phyloP scores from a whole-genome alignment of 345 rosid genomes.

The Gynandropsis gynandra region DNA sequence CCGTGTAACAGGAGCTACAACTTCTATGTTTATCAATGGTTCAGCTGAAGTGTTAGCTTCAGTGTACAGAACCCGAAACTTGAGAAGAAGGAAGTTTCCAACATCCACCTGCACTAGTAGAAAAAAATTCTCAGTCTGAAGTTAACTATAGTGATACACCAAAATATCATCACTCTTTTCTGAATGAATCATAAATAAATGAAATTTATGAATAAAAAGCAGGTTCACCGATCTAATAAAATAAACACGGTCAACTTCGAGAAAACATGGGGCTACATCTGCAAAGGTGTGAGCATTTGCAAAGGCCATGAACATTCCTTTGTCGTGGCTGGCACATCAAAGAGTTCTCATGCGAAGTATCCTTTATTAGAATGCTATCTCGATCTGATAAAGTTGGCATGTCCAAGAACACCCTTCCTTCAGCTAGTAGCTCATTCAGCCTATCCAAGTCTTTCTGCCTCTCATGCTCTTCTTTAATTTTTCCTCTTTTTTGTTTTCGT shows the following conservation, averaged over 20 bases:
- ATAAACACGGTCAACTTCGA: conserved; percentile 86
- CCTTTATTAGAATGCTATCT: conserved; percentile 69
- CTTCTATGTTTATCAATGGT: no score
- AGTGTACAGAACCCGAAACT: conserved; percentile 67
- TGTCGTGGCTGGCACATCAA: conserved; percentile 86
- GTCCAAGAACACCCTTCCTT: conserved; percentile 75
- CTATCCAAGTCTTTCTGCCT: no score
- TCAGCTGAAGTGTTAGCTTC: conserved; percentile 45
- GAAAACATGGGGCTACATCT: conserved; percentile 63
- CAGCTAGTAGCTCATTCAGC: conserved; percentile 60
- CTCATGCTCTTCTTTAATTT: conserved; percentile 26
- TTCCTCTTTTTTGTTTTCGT: conserved; percentile 50
- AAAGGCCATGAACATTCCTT: conserved; percentile 78
- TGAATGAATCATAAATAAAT: conserved; percentile 22
- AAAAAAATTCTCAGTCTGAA: neutral
- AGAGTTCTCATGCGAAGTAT: conserved; percentile 60
- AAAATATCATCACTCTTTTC: neutral
- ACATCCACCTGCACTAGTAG: no score
- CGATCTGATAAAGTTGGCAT: conserved; percentile 90
- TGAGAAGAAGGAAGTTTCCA: conserved; percentile 83
- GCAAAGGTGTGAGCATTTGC: conserved; percentile 79
- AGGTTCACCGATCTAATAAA: conserved; percentile 76
- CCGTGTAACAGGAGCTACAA: conserved; percentile 70
- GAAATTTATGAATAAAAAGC: no score
- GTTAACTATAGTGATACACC: neutral